Evolutionary conservation across 1,284 basidiomycete species (phyloP), one percentile per base, ranked within the genome.

Genomic region (Fomitopsis palustris): DNA sequence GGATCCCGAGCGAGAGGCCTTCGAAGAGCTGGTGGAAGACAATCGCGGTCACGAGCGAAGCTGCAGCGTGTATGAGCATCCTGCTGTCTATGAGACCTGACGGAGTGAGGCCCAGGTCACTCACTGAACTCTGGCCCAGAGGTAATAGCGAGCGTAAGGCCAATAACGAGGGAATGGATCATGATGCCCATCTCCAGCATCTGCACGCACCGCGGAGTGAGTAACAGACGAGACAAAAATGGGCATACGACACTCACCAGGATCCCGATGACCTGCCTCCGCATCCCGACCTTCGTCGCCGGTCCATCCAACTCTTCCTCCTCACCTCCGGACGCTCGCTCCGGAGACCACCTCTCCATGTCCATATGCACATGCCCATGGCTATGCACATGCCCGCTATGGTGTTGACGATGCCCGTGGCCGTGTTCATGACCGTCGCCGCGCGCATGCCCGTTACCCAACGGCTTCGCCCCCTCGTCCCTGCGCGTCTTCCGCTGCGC

Each of bases 11-110:
- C 1, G 88, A 90, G 8, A 92, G 78, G 0, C 90, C 90, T 68
- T 92, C 90, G 65, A 92, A 92, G 9, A 92, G 74, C 67, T 92
- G 90, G 68, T 92, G 90, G 69, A 92, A 92, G 53, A 84, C 75
- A 39, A 92, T 83, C 0, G 90, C 90, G 12, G 85, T 82, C 5
- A 88, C 79, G 7, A 92, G 80, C 0, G 89, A 86, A 2, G 86
- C 88, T 91, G 62, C 17, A 33, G 52, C 27, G 29, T 42, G 35
- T 21, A 42, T 61, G 19, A 59, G 54, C n/a, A n/a, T n/a, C n/a
- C n/a, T 61, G 19, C 9, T 45, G 41, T 19, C 56, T 45, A 38
- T 54, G 37, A 55, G 45, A 57, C n/a, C n/a, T n/a, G 43, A 42
- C 14, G 37, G 52, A 37, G 19, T 19, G 54, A 54, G 8, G 27